These are phyloP conservation scores for Diaporthe sp. DNA, from an alignment of 2,329 filamentous ascomycete species.

Conservation along the genomic window DNA sequence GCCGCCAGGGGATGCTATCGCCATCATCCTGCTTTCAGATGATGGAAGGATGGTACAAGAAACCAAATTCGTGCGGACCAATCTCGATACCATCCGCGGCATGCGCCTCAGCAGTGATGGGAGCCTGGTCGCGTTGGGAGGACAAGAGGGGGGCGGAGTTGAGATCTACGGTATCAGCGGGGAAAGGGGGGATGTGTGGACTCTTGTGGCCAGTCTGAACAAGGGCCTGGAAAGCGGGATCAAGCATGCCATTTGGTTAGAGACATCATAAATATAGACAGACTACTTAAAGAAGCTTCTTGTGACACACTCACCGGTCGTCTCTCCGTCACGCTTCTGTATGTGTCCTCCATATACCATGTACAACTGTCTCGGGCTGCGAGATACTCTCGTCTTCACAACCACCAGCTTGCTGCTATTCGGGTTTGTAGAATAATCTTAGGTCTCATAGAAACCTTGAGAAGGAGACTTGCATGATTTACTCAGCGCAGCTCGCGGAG, in stretches of 20 bases:
- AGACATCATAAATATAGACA: neutral
- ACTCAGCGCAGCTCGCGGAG: neutral
- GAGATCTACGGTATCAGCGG: neutral
- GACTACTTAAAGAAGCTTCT: neutral
- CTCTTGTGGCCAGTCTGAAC: neutral
- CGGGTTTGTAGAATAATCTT: too few species aligned
- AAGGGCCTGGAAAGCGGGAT: conserved; percentile 2
- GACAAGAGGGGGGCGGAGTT: neutral
- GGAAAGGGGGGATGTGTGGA: neutral
- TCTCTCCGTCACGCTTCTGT: neutral
- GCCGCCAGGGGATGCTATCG: conserved; percentile 3
- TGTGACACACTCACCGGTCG: neutral
- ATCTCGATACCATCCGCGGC: neutral
- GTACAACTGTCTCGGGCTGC: too few species aligned
- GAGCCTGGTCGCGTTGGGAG: neutral
- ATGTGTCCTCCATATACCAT: too few species aligned
- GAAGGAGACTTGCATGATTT: neutral
- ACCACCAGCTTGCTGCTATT: neutral
- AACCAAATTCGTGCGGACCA: neutral
- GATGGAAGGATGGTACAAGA: neutral
- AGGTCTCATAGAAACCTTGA: too few species aligned
- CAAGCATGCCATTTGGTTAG: conserved; percentile 3
- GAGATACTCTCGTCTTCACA: neutral
- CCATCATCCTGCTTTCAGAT: conserved; percentile 3
- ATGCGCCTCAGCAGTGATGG: conserved; percentile 3